These are phyloP conservation scores for Brassica napus DNA, from an alignment of 345 rosid genomes.

Conservation along the genomic window Da-Ae NC_063444.1:50050501-50051000, in stretches of 20 bases:
- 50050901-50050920: background rate
- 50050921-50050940: background rate
- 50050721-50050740: too few relatives aligned
- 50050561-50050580: constrained; percentile 23
- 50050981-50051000: constrained; percentile 11
- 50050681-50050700: too few relatives aligned
- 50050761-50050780: constrained; percentile 35
- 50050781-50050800: constrained; percentile 13
- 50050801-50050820: constrained; percentile 14
- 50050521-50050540: background rate
- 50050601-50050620: constrained; percentile 14
- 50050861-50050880: constrained; percentile 17
- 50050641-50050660: constrained; percentile 8
- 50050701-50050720: too few relatives aligned
- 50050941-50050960: background rate
- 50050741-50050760: constrained; percentile 12
- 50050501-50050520: background rate
- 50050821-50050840: constrained; percentile 20
- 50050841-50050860: constrained; percentile 35
- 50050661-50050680: background rate
- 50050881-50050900: constrained; percentile 39
- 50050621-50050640: constrained; percentile 27
- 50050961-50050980: constrained; percentile 24
- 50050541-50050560: constrained; percentile 12
- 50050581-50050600: background rate